A percentile compares a stretch with the other conserved stretches of the same genome.
These are phyloP conservation scores for Elsinoe australis DNA, from an alignment of 2,329 filamentous ascomycete species.

Conservation along the genomic window DNA sequence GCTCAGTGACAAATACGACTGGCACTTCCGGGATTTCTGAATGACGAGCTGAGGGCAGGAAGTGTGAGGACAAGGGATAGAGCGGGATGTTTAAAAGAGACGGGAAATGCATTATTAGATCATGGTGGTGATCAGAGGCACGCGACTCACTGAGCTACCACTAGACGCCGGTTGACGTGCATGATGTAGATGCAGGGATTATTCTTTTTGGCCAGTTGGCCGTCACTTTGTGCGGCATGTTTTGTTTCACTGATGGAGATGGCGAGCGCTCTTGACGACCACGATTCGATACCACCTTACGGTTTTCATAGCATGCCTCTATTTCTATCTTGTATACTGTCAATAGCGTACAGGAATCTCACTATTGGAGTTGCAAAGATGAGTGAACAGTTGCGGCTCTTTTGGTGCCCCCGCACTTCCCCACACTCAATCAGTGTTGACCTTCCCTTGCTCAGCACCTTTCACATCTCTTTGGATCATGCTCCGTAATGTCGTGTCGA, in stretches of 20 bases:
- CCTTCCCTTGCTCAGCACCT: no score
- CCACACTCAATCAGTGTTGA: not conserved
- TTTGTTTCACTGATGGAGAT: not conserved
- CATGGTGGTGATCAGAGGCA: not conserved
- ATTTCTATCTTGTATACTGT: no score
- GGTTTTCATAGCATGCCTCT: not conserved
- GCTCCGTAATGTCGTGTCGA: not conserved
- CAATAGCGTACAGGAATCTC: no score
- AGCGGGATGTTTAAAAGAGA: not conserved
- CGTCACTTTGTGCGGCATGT: not conserved
- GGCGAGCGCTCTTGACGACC: conserved; percentile 1
- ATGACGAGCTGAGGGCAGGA: not conserved
- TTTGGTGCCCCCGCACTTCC: not conserved
- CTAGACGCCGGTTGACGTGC: no score
- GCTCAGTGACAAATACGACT: conserved; percentile 60
- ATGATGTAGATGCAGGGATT: not conserved
- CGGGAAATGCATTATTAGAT: not conserved
- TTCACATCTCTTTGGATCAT: not conserved
- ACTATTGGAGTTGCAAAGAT: no score
- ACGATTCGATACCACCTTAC: conserved; percentile 6
- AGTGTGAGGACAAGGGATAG: not conserved
- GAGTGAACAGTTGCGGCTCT: no score
- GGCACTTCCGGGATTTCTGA: conserved; percentile 64
- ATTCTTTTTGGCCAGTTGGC: not conserved
- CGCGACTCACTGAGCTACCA: not conserved